Percentiles rank a stretch among this genome's conserved stretches.
Evolutionary conservation across 345 rosid genomes (phyloP).

Genomic region (Eucalyptus polybractea): DNA sequence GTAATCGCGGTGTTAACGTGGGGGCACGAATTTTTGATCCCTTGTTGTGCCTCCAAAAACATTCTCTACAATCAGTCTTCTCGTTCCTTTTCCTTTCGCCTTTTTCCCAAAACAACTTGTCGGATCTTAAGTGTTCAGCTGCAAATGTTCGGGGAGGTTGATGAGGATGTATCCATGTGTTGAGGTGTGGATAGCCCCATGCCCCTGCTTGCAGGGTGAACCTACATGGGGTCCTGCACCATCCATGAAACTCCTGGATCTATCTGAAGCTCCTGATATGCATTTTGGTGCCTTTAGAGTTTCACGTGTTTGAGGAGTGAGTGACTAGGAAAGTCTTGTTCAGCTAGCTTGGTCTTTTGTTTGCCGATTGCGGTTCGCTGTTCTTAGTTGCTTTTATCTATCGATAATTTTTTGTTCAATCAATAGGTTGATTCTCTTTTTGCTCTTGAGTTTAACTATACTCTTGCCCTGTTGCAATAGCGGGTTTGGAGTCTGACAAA

Average conservation of each 20-base stretch:
- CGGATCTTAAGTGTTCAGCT: neutral
- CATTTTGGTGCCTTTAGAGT: neutral
- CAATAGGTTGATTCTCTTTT: neutral
- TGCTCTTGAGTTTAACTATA: neutral
- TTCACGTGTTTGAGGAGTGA: neutral
- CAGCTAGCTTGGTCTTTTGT: neutral
- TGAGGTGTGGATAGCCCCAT: neutral
- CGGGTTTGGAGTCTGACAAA: neutral
- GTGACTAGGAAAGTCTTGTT: neutral
- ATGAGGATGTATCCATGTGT: slow-evolving; percentile 25
- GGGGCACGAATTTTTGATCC: slow-evolving; percentile 5
- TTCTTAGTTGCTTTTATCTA: neutral
- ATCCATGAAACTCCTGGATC: neutral
- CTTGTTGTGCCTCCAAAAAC: slow-evolving; percentile 33
- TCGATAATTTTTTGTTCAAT: neutral
- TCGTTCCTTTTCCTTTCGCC: neutral
- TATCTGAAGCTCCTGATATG: slow-evolving; percentile 19
- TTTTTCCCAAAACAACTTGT: neutral
- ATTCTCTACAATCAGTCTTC: neutral
- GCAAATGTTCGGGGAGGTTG: neutral
- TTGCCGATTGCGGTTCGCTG: neutral
- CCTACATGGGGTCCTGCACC: neutral
- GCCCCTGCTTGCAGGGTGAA: slow-evolving; percentile 3
- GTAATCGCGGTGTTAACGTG: slow-evolving; percentile 30
- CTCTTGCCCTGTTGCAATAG: neutral